Conservation (phyloP, 495 filamentous ascomycete genomes). For the Talaromyces thailandensis region DNA sequence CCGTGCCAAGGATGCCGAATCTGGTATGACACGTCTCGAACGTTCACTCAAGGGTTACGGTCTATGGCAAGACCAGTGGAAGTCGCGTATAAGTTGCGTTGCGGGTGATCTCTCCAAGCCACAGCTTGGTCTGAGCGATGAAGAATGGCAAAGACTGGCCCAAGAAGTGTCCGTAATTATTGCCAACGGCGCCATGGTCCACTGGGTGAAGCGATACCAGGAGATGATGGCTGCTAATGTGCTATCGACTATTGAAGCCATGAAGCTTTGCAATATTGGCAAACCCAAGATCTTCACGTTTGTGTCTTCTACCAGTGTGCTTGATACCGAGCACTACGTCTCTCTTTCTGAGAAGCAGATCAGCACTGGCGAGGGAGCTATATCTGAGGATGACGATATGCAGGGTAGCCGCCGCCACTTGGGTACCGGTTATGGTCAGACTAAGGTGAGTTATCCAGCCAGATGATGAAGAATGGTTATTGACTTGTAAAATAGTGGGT, state of each 20-base stretch:
- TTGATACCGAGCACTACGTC: conserved; percentile 78
- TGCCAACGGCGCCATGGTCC: conserved; percentile 83
- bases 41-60: conserved; percentile 53
- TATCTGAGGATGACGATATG: conserved; percentile 58
- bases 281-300: conserved; percentile 77
- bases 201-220: conserved; percentile 80
- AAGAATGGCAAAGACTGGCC: conserved; percentile 53
- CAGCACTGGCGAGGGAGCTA: conserved; percentile 38
- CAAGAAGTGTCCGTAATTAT: conserved; percentile 69
- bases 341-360: conserved; percentile 54
- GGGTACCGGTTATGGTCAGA: conserved; percentile 84
- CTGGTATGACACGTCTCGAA: conserved; percentile 41
- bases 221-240: conserved; percentile 74
- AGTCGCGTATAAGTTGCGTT: conserved; percentile 49
- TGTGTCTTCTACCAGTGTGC: conserved; percentile 75
- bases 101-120: conserved; percentile 65
- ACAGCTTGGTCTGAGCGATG: conserved; percentile 57
- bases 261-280: conserved; percentile 65
- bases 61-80: conserved; percentile 71
- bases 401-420: conserved; percentile 56
- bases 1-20: conserved; percentile 48
- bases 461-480: not conserved
- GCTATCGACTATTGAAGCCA: conserved; percentile 64
- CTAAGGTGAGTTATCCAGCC: conserved; percentile 37
- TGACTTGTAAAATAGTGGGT: conserved; percentile 42